Evolutionary conservation across 2,329 filamentous ascomycete genomes (phyloP).

Genomic region (Penicillium griseofulvum): DNA sequence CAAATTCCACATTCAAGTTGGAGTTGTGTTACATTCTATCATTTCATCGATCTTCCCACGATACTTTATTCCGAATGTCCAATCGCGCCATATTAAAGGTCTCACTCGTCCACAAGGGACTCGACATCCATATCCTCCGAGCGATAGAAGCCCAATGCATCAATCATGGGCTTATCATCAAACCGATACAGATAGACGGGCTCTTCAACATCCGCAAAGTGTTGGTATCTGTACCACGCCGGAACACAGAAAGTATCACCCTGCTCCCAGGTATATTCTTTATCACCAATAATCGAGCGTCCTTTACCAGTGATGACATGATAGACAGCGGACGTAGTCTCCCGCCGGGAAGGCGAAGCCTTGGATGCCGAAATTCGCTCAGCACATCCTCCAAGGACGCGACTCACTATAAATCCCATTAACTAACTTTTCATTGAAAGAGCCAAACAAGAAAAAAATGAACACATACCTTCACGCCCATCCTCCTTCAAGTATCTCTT

Average conservation of each 20-base stretch:
- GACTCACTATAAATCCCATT: constrained; percentile 39
- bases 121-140: constrained; percentile 42
- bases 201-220: constrained; percentile 39
- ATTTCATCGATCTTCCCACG: background rate
- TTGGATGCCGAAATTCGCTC: constrained; percentile 43
- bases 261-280: constrained; percentile 45
- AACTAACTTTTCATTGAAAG: constrained; percentile 1
- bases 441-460: background rate
- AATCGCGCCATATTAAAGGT: background rate
- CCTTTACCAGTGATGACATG: constrained; percentile 53
- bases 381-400: constrained; percentile 50
- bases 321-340: constrained; percentile 55
- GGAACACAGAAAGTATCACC: constrained; percentile 58
- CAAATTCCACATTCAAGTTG: background rate
- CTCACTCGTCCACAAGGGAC: constrained; percentile 22
- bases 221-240: constrained; percentile 52
- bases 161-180: constrained; percentile 56
- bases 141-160: constrained; percentile 52
- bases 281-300: constrained; percentile 39
- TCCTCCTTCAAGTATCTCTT: constrained; percentile 37
- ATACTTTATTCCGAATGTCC: background rate
- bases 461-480: constrained; percentile 32
- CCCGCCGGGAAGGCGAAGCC: constrained; percentile 41
- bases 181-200: constrained; percentile 54
- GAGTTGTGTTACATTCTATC: background rate